Evolutionary conservation across 1,284 basidiomycete genomes (phyloP).

Genomic region (Thecaphora thlaspeos): DNA sequence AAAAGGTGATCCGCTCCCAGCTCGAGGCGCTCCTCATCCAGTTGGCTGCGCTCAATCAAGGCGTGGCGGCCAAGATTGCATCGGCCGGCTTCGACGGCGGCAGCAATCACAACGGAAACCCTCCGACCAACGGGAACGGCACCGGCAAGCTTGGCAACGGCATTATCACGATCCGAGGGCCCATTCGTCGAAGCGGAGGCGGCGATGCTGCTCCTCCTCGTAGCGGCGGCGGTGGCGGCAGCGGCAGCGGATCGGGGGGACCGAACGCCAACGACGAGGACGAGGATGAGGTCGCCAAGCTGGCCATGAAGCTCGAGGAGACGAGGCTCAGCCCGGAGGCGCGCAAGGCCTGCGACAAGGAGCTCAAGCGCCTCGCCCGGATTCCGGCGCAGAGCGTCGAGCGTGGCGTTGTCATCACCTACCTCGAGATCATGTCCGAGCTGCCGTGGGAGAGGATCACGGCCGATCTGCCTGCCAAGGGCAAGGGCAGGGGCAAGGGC

Average conservation of each 20-base stretch:
- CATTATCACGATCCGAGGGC: constrained; percentile 42
- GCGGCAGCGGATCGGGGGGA: constrained; percentile 17
- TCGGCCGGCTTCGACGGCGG: constrained; percentile 14
- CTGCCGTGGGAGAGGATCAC: constrained; percentile 56
- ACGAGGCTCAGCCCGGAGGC: constrained; percentile 50
- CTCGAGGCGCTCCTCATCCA: constrained; percentile 50
- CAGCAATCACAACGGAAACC: constrained; percentile 12
- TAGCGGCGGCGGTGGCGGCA: constrained; percentile 20
- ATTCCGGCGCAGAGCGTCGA: constrained; percentile 56
- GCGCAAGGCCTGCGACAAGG: constrained; percentile 52
- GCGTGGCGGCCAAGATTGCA: constrained; percentile 44
- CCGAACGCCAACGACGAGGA: constrained; percentile 37
- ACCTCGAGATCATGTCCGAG: constrained; percentile 58
- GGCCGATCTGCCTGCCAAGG: constrained; percentile 24
- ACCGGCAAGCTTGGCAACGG: constrained; percentile 26
- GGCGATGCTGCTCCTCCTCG: constrained; percentile 12
- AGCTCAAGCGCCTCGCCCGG: constrained; percentile 53
- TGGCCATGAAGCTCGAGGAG: constrained; percentile 42
- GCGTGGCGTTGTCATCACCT: constrained; percentile 56
- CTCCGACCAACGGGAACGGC: constrained; percentile 19
- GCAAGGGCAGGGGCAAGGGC: constrained; percentile 29
- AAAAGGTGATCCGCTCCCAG: constrained; percentile 48
- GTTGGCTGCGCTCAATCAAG: constrained; percentile 47
- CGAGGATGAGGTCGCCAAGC: constrained; percentile 50
- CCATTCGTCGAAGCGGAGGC: constrained; percentile 9